A percentile compares a stretch with the other conserved stretches of the same genome.
These are phyloP conservation scores for Pelargonium citronellum DNA, from an alignment of 441 rosid genomes.

Conservation along the genomic window DNA sequence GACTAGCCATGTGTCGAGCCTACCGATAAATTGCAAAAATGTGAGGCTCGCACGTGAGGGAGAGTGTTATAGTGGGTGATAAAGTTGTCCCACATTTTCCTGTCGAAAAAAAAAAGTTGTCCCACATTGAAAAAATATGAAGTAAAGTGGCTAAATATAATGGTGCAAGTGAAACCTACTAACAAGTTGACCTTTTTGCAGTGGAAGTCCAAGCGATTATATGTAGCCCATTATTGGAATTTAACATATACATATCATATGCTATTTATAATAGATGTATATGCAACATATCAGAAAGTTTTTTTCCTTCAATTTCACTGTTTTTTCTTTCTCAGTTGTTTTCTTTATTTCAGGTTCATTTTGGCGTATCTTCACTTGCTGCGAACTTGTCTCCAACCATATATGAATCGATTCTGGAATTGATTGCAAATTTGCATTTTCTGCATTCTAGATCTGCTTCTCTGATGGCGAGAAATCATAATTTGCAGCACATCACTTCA, in stretches of 20 bases:
- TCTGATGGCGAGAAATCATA: conserved; percentile 20
- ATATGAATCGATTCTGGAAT: conserved; percentile 43
- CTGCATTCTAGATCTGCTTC: conserved; percentile 37
- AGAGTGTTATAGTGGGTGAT: no score
- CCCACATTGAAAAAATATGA: no score
- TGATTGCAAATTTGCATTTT: conserved; percentile 45
- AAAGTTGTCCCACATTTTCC: no score
- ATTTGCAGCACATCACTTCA: conserved; percentile 22
- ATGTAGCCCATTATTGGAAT: no score
- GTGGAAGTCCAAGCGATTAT: no score
- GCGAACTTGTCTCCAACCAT: conserved; percentile 56
- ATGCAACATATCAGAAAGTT: neutral
- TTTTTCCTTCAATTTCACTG: neutral
- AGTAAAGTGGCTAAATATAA: no score
- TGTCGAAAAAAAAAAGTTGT: no score
- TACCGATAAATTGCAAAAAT: no score
- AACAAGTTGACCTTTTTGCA: no score
- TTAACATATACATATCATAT: neutral
- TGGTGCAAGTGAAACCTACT: no score
- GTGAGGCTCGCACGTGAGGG: no score
- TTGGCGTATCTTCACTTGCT: conserved; percentile 35
- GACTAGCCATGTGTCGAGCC: no score
- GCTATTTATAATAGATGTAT: neutral
- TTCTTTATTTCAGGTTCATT: conserved; percentile 53
- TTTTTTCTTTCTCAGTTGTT: neutral